Evolutionary conservation across 257 asterid species (phyloP).

Genomic region (Solanum appendiculatum): DNA sequence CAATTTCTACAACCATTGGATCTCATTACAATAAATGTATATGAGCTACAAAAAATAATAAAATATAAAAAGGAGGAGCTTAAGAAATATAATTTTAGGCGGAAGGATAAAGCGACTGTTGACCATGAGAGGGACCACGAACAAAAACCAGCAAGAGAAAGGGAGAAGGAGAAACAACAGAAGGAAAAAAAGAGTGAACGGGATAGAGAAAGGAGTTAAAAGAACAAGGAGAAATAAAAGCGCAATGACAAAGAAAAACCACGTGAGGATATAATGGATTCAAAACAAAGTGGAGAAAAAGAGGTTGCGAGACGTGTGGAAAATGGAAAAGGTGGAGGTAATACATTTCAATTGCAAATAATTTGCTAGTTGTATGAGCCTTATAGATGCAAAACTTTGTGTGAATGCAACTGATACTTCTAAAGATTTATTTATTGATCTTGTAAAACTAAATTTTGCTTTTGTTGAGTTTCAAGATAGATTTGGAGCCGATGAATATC

Average conservation of each 20-base stretch:
- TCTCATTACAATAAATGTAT: conserved; percentile 75
- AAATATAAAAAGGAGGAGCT: conserved; percentile 1
- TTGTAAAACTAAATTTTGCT: neutral
- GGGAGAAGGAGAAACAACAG: conserved; percentile 43
- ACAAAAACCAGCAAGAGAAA: conserved; percentile 23
- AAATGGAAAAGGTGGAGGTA: neutral
- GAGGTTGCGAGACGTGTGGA: conserved; percentile 33
- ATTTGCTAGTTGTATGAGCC: neutral
- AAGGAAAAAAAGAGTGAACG: conserved; percentile 53
- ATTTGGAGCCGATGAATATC: conserved; percentile 83
- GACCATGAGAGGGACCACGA: conserved; percentile 40
- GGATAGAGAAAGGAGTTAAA: conserved; percentile 34
- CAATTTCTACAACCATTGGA: conserved; percentile 81
- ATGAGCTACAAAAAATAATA: conserved; percentile 61
- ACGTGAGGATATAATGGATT: conserved; percentile 36
- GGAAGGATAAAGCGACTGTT: conserved; percentile 64
- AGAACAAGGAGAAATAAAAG: conserved; percentile 37
- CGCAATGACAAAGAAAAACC: conserved; percentile 60
- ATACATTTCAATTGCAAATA: neutral
- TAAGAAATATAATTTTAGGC: conserved; percentile 40
- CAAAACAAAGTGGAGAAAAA: conserved; percentile 37
- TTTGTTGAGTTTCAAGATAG: conserved; percentile 27
- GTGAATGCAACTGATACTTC: neutral
- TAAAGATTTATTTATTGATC: neutral
- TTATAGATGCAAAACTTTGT: neutral